Base-by-base conservation (phyloP, 371 early-diverging fungal genomes). In the Apophysomyces elegans region DNA sequence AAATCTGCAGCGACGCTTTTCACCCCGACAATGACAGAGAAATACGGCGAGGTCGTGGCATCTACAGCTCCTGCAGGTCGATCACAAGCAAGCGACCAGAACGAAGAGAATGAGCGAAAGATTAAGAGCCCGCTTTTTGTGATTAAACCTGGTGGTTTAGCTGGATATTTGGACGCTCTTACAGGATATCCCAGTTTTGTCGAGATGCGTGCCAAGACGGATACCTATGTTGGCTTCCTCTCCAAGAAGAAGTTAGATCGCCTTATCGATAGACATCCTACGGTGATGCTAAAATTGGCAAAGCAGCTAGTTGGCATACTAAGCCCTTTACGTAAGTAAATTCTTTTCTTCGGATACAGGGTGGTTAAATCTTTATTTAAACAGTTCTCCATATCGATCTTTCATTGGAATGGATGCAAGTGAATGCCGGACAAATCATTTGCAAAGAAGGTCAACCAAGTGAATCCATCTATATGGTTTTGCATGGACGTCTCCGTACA, bases 381-480 rank as follows among this genome's bases (percentile, higher is more conserved):
- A 7, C 73, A 75, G 88, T 93, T 18, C 83, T 96, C 58, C 94
- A 96, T 71, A 90, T 99, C 50, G 98, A 98, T 78, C 90, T 94
- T 44, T 96, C 99, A 0, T 77, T 98, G 64, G 99, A 98, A 68
- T 99, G 99, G 99, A 88, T 90, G 76, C 95, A 96, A 62, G 91
- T 94, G 9, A 90, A 83, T 69, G 96, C 96, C 26, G 95, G 97
- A 16, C 94, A 98, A 74, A 89, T 96, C 56, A 86, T 99, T 21
- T 95, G 91, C 70, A 89, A 90, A 39, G 92, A 95, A 66, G 93
- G 92, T 16, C 95, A 95, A 56, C 85, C 81, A 8, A 87, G 95
- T 58, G 92, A 96, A 64, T 86, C 93, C 5, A 95, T 97, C 38
- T 95, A 93, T 67, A 91, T 98, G 71, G 96, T 99, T 5, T 81